Evolutionary conservation across 2,329 filamentous ascomycete genomes (phyloP).

Genomic region (Talaromyces sp.): DNA sequence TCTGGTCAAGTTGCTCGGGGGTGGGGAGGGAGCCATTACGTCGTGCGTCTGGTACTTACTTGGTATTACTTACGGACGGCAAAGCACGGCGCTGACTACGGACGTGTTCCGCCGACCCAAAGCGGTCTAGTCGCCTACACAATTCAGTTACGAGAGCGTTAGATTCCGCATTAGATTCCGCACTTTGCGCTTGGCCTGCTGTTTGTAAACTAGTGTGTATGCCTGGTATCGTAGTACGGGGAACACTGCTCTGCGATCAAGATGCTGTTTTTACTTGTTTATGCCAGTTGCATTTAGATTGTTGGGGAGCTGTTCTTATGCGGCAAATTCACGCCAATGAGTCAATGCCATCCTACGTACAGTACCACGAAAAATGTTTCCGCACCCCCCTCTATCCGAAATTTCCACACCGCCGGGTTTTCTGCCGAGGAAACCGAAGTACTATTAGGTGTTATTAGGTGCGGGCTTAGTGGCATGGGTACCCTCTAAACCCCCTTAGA

Average conservation of each 20-base stretch:
- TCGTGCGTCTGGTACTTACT: background rate
- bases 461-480: too few species aligned
- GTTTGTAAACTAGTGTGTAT: background rate
- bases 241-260: background rate
- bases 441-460: too few species aligned
- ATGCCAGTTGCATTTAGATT: background rate
- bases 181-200: background rate
- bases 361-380: too few species aligned
- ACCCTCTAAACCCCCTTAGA: too few species aligned
- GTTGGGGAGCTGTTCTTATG: background rate
- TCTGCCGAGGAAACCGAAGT: too few species aligned
- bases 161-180: background rate
- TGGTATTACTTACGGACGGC: background rate
- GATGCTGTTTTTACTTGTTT: background rate
- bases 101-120: background rate
- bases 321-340: background rate
- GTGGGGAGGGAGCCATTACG: background rate
- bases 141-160: background rate
- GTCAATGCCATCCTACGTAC: background rate
- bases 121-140: background rate
- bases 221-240: background rate
- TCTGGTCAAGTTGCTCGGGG: background rate
- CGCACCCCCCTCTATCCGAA: too few species aligned
- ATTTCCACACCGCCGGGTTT: too few species aligned
- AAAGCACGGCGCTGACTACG: background rate